Conservation (phyloP, 2,329 filamentous ascomycete genomes). For the Curvularia eragrostidis region DNA sequence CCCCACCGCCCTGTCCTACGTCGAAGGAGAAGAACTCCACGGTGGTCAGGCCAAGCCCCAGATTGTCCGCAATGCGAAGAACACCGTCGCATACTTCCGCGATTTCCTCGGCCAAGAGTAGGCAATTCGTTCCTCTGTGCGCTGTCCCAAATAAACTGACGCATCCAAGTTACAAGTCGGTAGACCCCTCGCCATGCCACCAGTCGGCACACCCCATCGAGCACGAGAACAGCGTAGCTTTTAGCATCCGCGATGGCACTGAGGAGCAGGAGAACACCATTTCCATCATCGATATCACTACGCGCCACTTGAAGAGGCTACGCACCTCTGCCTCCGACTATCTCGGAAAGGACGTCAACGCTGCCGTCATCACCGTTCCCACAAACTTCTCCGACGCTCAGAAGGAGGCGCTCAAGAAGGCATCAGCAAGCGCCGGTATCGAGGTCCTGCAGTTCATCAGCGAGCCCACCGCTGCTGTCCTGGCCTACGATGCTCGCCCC, state of each 20-base stretch:
- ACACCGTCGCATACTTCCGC: constrained; percentile 94
- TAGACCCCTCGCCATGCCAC: constrained; percentile 95
- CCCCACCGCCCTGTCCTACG: constrained; percentile 90
- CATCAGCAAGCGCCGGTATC: constrained; percentile 80
- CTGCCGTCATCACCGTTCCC: constrained; percentile 92
- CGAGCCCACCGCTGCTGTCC: constrained; percentile 85
- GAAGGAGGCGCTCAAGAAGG: constrained; percentile 77
- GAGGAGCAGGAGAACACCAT: constrained; percentile 66
- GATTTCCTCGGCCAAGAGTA: constrained; percentile 96
- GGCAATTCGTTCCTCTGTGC: constrained; percentile 32
- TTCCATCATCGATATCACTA: constrained; percentile 79
- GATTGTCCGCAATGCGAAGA: constrained; percentile 87
- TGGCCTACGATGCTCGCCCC: constrained; percentile 88
- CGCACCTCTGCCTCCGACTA: constrained; percentile 86
- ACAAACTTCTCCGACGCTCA: constrained; percentile 92
- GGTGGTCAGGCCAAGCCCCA: constrained; percentile 94
- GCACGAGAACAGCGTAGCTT: constrained; percentile 73
- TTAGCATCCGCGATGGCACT: constrained; percentile 79
- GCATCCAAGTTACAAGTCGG: constrained; percentile 77
- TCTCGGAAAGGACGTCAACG: constrained; percentile 89
- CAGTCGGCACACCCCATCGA: constrained; percentile 89
- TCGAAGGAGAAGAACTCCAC: constrained; percentile 95
- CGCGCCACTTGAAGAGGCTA: constrained; percentile 83
- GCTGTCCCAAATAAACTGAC: constrained; percentile 25
- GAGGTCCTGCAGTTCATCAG: constrained; percentile 92